Base-by-base conservation (phyloP, 2,329 filamentous ascomycete species). In the Alternaria panax region DNA sequence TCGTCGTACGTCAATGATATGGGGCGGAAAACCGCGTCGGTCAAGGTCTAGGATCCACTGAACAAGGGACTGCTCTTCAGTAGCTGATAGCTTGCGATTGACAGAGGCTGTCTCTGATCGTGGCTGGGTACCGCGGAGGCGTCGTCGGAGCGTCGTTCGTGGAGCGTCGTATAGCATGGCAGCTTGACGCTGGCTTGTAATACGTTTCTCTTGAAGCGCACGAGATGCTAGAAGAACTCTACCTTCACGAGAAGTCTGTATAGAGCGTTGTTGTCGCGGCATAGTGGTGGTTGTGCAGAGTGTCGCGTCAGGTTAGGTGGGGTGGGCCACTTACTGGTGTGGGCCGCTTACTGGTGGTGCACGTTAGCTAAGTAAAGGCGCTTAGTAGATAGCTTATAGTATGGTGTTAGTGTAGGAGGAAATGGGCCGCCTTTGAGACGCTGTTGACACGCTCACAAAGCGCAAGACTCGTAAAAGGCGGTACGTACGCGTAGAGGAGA, bases 61-160 rank as follows among this genome's bases (percentile, higher is more conserved):
- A 14, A 64, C 22, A 18, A 64, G 54, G 24, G 55, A 47, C 54
- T 61, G 38, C 61, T 64, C 54, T 36, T 64, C 11, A 27, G 16
- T 18, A 40, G 54, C 30, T 12, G 9, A 42, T 50, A 62, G 63
- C 57, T 65, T 65, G 9, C 24, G 48, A 3, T 58, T 59, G 12
- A 40, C 9, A 27, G 47, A 40, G 7, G 22, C 16, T 25, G 14
- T 51, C 20, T 51, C 14, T 5, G 8, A 27, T 27, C 12, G 32
- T 25, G 20, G 45, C 5, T 48, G 4, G 45, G 18, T 34, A 48
- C 45, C 28, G 4, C 16, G 20, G 18, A 34, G 28, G 6, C 45
- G 45, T 9, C 7, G 7, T 5, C 25, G 20, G 4, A 48, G 45
- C 11, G 45, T 48, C 24, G 12, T 24, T 25, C 14, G 16, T 22